Percentiles rank a stretch among this genome's conserved stretches.
Evolutionary conservation across 2,329 filamentous ascomycete genomes (phyloP).

Genomic region (Cylindrodendrum hubeiense): DNA sequence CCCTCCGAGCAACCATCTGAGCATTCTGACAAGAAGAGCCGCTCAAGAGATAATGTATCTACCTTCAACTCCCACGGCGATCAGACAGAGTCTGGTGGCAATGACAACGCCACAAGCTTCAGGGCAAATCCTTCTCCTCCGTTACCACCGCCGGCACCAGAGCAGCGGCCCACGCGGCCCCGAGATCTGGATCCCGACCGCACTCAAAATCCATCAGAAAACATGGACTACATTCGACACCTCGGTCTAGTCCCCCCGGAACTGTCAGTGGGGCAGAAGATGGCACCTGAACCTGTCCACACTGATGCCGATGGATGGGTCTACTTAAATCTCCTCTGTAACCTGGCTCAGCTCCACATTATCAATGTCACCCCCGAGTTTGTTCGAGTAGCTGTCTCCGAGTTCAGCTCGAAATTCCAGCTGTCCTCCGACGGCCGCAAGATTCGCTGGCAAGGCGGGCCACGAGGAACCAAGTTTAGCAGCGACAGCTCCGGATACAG

Average conservation of each 20-base stretch:
- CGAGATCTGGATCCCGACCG: constrained; percentile 83
- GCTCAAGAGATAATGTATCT: constrained; percentile 59
- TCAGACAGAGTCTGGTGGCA: constrained; percentile 57
- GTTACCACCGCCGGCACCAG: constrained; percentile 57
- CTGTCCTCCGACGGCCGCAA: constrained; percentile 82
- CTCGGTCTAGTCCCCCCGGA: constrained; percentile 75
- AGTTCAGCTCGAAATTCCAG: constrained; percentile 81
- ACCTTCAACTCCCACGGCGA: constrained; percentile 63
- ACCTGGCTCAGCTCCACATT: constrained; percentile 87
- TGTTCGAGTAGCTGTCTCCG: constrained; percentile 77
- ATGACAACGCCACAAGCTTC: constrained; percentile 48
- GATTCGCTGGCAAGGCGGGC: constrained; percentile 82
- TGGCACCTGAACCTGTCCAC: constrained; percentile 59
- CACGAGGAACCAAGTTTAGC: constrained; percentile 72
- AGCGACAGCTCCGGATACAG: constrained; percentile 70
- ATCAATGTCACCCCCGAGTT: constrained; percentile 85
- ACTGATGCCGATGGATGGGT: constrained; percentile 82
- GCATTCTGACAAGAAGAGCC: constrained; percentile 53
- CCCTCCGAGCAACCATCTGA: constrained; percentile 45
- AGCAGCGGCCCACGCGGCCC: constrained; percentile 83
- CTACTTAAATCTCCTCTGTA: constrained; percentile 83
- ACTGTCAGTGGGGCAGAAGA: constrained; percentile 57
- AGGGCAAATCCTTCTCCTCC: constrained; percentile 56
- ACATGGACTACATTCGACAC: constrained; percentile 84
- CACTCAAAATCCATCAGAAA: constrained; percentile 80